phyloP scores from a whole-genome alignment of 345 rosid genomes.

The Lepidium aucheri region DNA sequence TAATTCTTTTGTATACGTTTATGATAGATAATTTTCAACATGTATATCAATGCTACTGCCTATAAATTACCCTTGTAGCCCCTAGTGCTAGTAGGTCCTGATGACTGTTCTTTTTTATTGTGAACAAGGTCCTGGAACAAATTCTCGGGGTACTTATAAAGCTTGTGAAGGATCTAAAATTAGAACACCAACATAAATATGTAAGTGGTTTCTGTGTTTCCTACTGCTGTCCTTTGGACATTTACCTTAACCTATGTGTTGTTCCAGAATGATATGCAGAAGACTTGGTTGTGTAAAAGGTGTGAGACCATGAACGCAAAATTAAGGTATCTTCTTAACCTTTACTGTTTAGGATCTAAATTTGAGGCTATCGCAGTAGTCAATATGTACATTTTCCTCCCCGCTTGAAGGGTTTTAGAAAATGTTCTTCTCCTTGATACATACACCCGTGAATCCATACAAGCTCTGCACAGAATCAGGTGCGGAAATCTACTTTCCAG shows the following conservation, averaged over 20 bases:
- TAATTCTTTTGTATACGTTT: background rate
- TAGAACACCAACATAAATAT: conserved; percentile 90
- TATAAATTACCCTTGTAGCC: background rate
- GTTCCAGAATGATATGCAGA: conserved; percentile 78
- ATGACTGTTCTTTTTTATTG: background rate
- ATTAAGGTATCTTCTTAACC: conserved; percentile 49
- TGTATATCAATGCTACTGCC: background rate
- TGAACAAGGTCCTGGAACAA: conserved; percentile 75
- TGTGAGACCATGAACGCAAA: conserved; percentile 98
- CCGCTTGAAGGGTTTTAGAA: conserved; percentile 61
- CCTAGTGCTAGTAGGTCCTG: background rate
- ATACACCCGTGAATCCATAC: conserved; percentile 80
- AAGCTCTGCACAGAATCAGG: conserved; percentile 86
- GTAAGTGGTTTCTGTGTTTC: conserved; percentile 30
- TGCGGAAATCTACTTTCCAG: background rate
- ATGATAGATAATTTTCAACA: background rate
- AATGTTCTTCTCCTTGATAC: conserved; percentile 79
- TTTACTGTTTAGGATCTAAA: background rate
- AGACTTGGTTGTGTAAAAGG: conserved; percentile 88
- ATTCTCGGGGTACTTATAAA: conserved; percentile 90
- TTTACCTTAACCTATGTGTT: background rate
- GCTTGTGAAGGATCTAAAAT: conserved; percentile 93
- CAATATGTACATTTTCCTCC: background rate
- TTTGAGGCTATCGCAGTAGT: background rate
- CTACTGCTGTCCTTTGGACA: background rate